Evolutionary conservation across 1,284 basidiomycete genomes (phyloP), one percentile per base, ranked within the genome.

Genomic region (Porodaedalea pini): DNA sequence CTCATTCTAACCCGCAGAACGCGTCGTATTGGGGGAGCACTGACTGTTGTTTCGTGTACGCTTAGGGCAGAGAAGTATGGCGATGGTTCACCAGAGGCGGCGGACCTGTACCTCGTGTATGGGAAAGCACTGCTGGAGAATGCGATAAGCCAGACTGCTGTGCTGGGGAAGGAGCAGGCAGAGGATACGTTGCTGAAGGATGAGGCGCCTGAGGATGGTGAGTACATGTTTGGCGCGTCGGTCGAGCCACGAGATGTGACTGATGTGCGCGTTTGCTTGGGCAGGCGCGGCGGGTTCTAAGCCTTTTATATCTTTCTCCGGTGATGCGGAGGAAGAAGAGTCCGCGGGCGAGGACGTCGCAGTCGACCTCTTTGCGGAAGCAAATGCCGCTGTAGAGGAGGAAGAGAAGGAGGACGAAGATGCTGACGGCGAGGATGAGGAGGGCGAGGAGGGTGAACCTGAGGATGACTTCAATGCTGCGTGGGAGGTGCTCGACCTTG

Each of bases 391-490:
- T 7, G 70, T 64, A 3, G 76, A 72, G 13, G 57, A 51, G 23
- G 78, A 77, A n/a, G 72, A 67, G 17, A 73, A 72, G 7, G 80
- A 78, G 6, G 76, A 75, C 3, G 75, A 40, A 15, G 55, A 41
- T 3, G 75, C 69, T 0, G 78, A 71, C 0, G 77, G 71, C 0
- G 76, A 74, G 3, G 78, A 73, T 0, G 77, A 75, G 2, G 76
- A 73, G 1, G 81, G 77, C 3, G 85, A 75, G 2, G 85, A 81
- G 0, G 85, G 67, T 2, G 88, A 89, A 65, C 91, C 89, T 0
- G 93, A 95, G 67, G 92, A 96, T 65, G 92, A 96, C 68, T 95
- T 94, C 70, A 94, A 94, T 64, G 92, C 92, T 29, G 92, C 93
- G 11, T 96, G 93, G 93, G 92, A 95, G 67, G 88, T 93, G 1